These are phyloP conservation scores for Lasiosphaeria miniovina DNA, from an alignment of 495 filamentous ascomycete genomes.

Conservation along the genomic window DNA sequence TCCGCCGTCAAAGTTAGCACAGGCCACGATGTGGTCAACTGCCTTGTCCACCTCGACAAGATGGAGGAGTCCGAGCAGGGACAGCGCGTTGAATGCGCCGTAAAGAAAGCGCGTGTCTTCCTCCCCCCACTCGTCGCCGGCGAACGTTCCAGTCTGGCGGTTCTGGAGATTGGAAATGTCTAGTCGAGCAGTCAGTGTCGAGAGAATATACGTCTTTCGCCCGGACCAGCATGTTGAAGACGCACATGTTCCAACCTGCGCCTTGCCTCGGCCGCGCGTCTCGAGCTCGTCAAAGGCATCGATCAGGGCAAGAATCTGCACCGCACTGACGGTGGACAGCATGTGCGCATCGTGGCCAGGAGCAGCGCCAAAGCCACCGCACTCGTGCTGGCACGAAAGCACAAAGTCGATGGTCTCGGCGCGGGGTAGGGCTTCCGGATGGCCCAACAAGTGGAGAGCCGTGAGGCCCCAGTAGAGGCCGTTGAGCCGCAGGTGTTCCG, in stretches of 20 bases:
- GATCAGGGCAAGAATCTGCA: constrained; percentile 82
- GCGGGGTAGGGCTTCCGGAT: constrained; percentile 75
- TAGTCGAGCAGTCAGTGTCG: constrained; percentile 33
- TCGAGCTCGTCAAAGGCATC: constrained; percentile 85
- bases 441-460: constrained; percentile 78
- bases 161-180: constrained; percentile 83
- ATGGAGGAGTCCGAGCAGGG: constrained; percentile 67
- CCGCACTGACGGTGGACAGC: constrained; percentile 87
- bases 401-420: constrained; percentile 85
- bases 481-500: constrained; percentile 90
- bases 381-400: constrained; percentile 81
- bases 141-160: constrained; percentile 75
- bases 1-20: constrained; percentile 88
- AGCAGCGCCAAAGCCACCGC: constrained; percentile 88
- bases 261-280: constrained; percentile 61
- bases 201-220: background rate
- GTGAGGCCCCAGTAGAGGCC: constrained; percentile 96
- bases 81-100: constrained; percentile 80
- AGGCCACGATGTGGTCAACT: constrained; percentile 70
- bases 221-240: constrained; percentile 6
- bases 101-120: constrained; percentile 92
- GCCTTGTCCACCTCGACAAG: constrained; percentile 76
- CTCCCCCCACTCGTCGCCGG: constrained; percentile 95
- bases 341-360: constrained; percentile 95
- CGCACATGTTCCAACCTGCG: constrained; percentile 72